phyloP scores from a whole-genome alignment of 1,284 basidiomycete genomes.

The Hemileccinum hortonii region DNA sequence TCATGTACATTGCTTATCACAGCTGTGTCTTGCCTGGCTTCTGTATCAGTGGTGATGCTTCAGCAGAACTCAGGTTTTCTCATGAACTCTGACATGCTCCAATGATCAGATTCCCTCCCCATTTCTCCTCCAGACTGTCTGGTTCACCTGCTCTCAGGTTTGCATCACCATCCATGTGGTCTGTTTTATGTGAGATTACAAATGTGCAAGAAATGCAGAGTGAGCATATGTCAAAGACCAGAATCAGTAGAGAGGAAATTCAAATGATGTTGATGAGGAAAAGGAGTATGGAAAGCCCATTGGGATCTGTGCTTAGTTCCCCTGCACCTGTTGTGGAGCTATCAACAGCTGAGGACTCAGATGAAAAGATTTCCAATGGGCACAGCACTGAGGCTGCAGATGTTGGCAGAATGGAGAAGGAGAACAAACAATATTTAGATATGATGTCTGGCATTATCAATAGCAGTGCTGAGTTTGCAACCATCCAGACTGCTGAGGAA shows the following conservation, averaged over 20 bases:
- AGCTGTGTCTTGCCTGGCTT: slow-evolving; percentile 3
- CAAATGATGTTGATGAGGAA: slow-evolving; percentile 47
- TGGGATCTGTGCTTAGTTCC: slow-evolving; percentile 19
- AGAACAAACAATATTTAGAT: slow-evolving; percentile 10
- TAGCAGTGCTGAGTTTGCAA: slow-evolving; percentile 44
- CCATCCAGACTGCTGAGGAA: slow-evolving; percentile 46
- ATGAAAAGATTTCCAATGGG: background rate
- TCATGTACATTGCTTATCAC: background rate
- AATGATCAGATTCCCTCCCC: slow-evolving; percentile 26
- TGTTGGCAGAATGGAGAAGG: slow-evolving; percentile 1
- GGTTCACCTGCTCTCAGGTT: slow-evolving; percentile 21
- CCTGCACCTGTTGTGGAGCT: slow-evolving; percentile 2
- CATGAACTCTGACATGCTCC: slow-evolving; percentile 9
- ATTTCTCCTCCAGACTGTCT: slow-evolving; percentile 14
- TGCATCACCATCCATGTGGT: slow-evolving; percentile 24
- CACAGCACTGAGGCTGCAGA: background rate
- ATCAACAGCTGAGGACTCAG: background rate
- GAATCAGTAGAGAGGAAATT: slow-evolving; percentile 55
- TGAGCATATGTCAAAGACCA: slow-evolving; percentile 31
- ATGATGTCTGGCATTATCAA: slow-evolving; percentile 30
- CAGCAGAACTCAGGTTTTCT: slow-evolving; percentile 19
- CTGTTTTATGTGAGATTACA: slow-evolving; percentile 26
- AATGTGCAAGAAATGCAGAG: slow-evolving; percentile 25
- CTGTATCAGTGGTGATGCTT: slow-evolving; percentile 9
- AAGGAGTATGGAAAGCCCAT: slow-evolving; percentile 44